Conservation (phyloP, 1,284 basidiomycete genomes). For the Puccinia sorghi region DNA sequence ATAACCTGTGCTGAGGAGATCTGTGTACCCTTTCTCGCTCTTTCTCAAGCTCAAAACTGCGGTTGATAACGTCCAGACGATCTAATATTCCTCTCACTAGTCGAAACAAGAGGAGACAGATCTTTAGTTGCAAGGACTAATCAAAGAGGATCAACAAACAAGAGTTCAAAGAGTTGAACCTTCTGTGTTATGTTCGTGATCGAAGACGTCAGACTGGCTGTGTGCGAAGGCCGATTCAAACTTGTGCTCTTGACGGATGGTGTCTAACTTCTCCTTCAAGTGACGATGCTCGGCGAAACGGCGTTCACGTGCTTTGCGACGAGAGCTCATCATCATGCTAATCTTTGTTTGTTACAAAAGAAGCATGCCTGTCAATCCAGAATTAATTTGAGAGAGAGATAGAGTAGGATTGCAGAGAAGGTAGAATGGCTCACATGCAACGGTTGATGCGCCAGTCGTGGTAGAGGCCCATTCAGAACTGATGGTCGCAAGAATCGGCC, state of each 20-base stretch:
- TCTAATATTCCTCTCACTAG: conserved; percentile 17
- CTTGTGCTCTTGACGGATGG: conserved; percentile 9
- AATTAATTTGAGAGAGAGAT: neutral
- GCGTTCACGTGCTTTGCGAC: conserved; percentile 20
- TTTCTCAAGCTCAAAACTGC: conserved; percentile 23
- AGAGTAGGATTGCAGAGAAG: neutral
- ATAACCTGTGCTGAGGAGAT: too few species aligned
- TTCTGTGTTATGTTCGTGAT: conserved; percentile 10
- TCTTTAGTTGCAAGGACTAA: neutral
- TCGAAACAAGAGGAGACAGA: neutral
- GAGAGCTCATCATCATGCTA: conserved; percentile 41
- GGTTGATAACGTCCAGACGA: conserved; percentile 20
- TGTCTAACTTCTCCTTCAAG: conserved; percentile 20
- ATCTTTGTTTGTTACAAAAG: conserved; percentile 1
- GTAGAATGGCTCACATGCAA: conserved; percentile 8
- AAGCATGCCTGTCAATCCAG: neutral
- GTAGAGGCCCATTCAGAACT: conserved; percentile 23
- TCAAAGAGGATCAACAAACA: neutral
- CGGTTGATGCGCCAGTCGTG: conserved; percentile 41
- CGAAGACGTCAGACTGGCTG: neutral
- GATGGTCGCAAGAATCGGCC: conserved; percentile 32
- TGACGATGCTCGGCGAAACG: conserved; percentile 18
- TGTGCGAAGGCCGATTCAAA: conserved; percentile 1
- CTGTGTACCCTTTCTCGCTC: conserved; percentile 22
- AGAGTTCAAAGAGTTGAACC: neutral